A percentile compares a stretch with the other conserved stretches of the same genome.
Evolutionary conservation across 495 filamentous ascomycete species (phyloP).

Genomic region (Entonaema liquescens): DNA sequence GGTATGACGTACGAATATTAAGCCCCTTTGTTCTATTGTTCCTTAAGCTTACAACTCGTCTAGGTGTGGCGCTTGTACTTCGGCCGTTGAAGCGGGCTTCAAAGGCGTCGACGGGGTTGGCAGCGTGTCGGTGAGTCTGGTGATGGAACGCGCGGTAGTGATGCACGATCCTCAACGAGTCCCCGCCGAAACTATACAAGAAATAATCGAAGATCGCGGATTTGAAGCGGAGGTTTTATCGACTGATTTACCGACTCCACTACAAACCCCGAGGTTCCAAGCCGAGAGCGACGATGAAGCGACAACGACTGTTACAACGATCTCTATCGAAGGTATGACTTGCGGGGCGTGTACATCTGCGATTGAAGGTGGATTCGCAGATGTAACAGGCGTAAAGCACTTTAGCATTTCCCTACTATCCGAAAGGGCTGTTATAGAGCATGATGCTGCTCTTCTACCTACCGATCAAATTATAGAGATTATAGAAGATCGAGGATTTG

Average conservation of each 20-base stretch:
- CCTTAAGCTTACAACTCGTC: constrained; percentile 18
- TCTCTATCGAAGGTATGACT: constrained; percentile 93
- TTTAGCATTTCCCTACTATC: constrained; percentile 95
- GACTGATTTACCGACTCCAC: constrained; percentile 70
- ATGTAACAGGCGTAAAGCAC: constrained; percentile 77
- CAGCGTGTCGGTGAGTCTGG: constrained; percentile 86
- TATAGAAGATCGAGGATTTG: constrained; percentile 94
- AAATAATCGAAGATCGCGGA: constrained; percentile 91
- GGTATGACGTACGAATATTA: constrained; percentile 79
- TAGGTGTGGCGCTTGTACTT: constrained; percentile 85
- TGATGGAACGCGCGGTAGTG: constrained; percentile 91
- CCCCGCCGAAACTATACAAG: constrained; percentile 74
- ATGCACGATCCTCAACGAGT: constrained; percentile 84
- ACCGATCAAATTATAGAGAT: constrained; percentile 74
- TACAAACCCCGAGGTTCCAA: constrained; percentile 39
- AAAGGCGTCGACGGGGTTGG: constrained; percentile 79
- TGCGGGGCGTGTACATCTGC: constrained; percentile 96
- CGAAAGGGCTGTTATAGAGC: constrained; percentile 87
- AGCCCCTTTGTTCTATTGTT: not conserved
- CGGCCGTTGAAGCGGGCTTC: constrained; percentile 85
- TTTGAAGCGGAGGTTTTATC: constrained; percentile 94
- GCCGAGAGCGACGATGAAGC: constrained; percentile 47
- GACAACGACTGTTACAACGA: constrained; percentile 71
- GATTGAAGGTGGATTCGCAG: constrained; percentile 82
- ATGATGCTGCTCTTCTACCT: constrained; percentile 76